Percentiles rank a stretch among this genome's conserved stretches.
These are phyloP conservation scores for Uronychia binucleata DNA, from an alignment of 73 alveolate species.

Conservation along the genomic window DNA sequence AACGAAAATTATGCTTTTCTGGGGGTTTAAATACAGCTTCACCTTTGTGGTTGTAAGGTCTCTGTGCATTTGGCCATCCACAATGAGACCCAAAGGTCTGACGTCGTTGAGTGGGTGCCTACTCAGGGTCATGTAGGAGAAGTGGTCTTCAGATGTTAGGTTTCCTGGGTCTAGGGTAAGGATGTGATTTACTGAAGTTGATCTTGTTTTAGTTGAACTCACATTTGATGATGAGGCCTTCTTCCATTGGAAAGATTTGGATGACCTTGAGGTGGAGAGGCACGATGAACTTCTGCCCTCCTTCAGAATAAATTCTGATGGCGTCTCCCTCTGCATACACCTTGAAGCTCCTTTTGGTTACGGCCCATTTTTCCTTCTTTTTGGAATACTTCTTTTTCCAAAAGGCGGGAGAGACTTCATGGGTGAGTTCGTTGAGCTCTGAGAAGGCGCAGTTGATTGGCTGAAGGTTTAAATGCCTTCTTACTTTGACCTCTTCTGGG, in stretches of 20 bases:
- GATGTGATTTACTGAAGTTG: background rate
- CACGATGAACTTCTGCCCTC: conserved; percentile 54
- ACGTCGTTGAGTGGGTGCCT: conserved; percentile 70
- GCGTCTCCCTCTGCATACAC: background rate
- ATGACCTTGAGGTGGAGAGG: conserved; percentile 35
- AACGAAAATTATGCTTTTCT: background rate
- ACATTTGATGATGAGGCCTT: conserved; percentile 58
- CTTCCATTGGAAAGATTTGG: conserved; percentile 45
- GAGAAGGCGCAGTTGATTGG: background rate
- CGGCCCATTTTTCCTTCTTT: background rate
- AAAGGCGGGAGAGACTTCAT: background rate
- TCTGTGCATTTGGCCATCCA: background rate
- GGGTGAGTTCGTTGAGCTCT: background rate
- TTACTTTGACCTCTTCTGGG: background rate
- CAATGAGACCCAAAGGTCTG: conserved; percentile 51
- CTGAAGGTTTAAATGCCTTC: background rate
- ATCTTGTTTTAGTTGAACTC: conserved; percentile 35
- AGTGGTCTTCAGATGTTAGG: background rate
- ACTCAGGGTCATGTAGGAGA: conserved; percentile 58
- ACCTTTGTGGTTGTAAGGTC: background rate
- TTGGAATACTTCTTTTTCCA: background rate
- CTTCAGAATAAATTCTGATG: conserved; percentile 51
- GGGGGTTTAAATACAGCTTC: background rate
- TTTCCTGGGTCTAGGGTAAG: conserved; percentile 13
- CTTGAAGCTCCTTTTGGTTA: background rate